Base-by-base conservation (phyloP, 768 basidiomycete species). In the Podaxis rugospora region DNA sequence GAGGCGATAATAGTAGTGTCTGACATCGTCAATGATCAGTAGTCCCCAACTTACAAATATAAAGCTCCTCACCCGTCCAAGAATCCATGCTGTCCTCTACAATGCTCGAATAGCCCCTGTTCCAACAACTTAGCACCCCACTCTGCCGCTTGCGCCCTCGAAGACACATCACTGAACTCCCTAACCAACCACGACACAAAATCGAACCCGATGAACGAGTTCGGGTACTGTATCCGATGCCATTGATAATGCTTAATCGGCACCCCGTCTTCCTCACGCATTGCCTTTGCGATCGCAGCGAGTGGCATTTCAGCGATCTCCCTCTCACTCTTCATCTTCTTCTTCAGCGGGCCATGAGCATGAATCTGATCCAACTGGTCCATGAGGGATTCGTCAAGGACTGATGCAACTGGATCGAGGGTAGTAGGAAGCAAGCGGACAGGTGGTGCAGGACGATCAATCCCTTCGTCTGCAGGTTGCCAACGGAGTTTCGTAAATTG, bases 131-230 rank as follows among this genome's bases (percentile, higher is more conserved):
- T 88, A 32, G 80, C 74, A 4, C 92, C 96, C 84, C 86, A 89
- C 63, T 94, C 90, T 16, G 83, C 75, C 0, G 83, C 96, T 65
- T 94, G 90, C 27, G 88, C 85, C 55, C 92, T 79, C 14, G 89
- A 90, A 1, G 89, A 87, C 5, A 97, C 85, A 69, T 98, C 95
- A 32, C 87, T 83, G 68, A 95, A 98, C 71, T 95, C 91, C 35
- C 91, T 83, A n/a, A 92, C 84, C 18, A 97, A 76, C 95, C 95
- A 98, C 1, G 88, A 89, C 23, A 95, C 90, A 65, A 98, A 86
- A 44, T 94, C 92, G 64, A 85, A 87, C 1, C 95, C 95, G 9
- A 87, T 92, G 71, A 98, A 98, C 4, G 90, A 87, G 64, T 94
- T 89, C 2, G 84, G 81, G 68, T 93, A 92, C 39, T 80, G 81